phyloP scores from a whole-genome alignment of 2,329 filamentous ascomycete genomes.

The Dendrostoma leiphaemia region DNA sequence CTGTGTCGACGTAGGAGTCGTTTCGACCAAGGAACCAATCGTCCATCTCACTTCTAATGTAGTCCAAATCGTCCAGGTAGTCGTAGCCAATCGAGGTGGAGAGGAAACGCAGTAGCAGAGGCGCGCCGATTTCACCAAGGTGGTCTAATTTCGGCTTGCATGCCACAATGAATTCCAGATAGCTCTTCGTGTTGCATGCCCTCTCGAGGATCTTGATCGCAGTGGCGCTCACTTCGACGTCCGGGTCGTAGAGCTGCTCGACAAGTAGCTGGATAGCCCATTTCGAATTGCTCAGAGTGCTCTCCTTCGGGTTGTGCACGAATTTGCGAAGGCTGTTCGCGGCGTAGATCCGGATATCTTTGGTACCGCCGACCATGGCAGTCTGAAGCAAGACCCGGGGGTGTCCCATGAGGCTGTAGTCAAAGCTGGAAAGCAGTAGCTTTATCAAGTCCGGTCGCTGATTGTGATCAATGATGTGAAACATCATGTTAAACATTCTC shows the following conservation, averaged over 20 bases:
- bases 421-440: slow-evolving; percentile 83
- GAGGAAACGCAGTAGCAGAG: slow-evolving; percentile 84
- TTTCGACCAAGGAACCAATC: slow-evolving; percentile 98
- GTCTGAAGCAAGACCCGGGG: slow-evolving; percentile 91
- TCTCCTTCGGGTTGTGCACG: slow-evolving; percentile 56
- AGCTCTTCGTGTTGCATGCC: slow-evolving; percentile 87
- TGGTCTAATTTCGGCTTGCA: slow-evolving; percentile 94
- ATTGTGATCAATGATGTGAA: slow-evolving; percentile 91
- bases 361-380: slow-evolving; percentile 85
- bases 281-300: slow-evolving; percentile 64
- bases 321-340: slow-evolving; percentile 88
- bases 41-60: slow-evolving; percentile 99
- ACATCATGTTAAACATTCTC: slow-evolving; percentile 99
- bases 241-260: slow-evolving; percentile 96
- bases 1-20: slow-evolving; percentile 89
- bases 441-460: slow-evolving; percentile 91
- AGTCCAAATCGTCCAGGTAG: slow-evolving; percentile 93
- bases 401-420: slow-evolving; percentile 86
- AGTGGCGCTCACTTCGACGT: slow-evolving; percentile 93
- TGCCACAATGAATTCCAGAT: slow-evolving; percentile 94
- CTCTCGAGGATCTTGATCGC: slow-evolving; percentile 97
- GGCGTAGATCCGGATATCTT: slow-evolving; percentile 86
- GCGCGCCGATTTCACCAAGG: slow-evolving; percentile 92
- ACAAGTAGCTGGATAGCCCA: slow-evolving; percentile 97
- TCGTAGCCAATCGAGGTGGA: slow-evolving; percentile 97